Evolutionary conservation across 371 early-diverging fungal species (phyloP), one percentile per base, ranked within the genome.

Genomic region (Rhizopus stolonifer): DNA sequence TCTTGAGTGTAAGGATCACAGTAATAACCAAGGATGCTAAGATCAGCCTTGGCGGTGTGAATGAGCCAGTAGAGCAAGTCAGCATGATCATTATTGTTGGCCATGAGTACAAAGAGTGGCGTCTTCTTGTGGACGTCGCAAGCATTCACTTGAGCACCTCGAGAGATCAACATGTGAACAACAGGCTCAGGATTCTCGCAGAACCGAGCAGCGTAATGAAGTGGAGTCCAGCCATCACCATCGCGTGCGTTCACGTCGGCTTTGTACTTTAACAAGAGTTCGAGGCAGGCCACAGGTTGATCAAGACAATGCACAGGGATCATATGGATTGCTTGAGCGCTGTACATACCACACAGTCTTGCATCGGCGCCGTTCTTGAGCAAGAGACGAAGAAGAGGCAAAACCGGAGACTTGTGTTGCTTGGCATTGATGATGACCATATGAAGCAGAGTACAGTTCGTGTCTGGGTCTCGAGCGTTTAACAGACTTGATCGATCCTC

Each of bases 191-290:
- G 79, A 10, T 58, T 57, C 15, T 67, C 61, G 23, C 74, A 74
- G 50, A 80, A 82, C 18, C 76, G 68, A 24, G 82, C 80, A 1
- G 87, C 88, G 39, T 84, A 86, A 53, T 91, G 91, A 19, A 89
- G 46, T 0, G 90, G 85, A 9, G 89, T 86, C 89, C 89, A 89
- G 3, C 86, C 86, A 59, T 87, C 87, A 22, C 73, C 71, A 50
- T 91, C 89, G 13, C 65, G 56, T n/a, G 80, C 74, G 50, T 88
- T 85, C 9, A 84, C 80, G 18, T 65, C 54, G 0, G 74, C 66
- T 60, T 65, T 61, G 5, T 75, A 61, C 10, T 65, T 46, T 7
- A 74, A 42, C 9, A 71, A 32, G 4, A 64, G 42, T 9, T 58
- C 19, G 6, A 71, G 31, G 2, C 72, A 64, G 29, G 83, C 48